Evolutionary conservation across 768 basidiomycete genomes (phyloP), one percentile per base, ranked within the genome.

Genomic region (Psilocybe subaeruginosa): DNA sequence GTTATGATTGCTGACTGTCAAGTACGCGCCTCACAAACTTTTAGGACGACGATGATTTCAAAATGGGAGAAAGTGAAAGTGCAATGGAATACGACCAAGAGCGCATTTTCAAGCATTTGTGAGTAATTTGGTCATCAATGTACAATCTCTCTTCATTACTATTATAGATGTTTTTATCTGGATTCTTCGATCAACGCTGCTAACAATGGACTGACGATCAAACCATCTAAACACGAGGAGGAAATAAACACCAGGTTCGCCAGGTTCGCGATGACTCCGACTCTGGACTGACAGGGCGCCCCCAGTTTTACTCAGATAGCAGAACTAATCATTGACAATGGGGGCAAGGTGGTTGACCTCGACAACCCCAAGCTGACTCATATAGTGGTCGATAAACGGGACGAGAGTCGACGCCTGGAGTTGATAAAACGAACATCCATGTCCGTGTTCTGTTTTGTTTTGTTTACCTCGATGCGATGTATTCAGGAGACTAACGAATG

Each of bases 281-380:
- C 31, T 43, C 3, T 29, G 54, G 19, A 55, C 52, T 70, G 33
- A 68, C 19, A 17, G 27, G 45, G 35, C 23, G 5, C 51, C 39
- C 46, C 23, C 64, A 95, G 94, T 39, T 85, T 95, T 57, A 64
- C 66, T 30, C 71, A 85, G 56, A 64, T 90, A 6, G 74, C 78
- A 11, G 77, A 76, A 56, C 69, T 81, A 8, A 88, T 97, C 58
- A 73, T 65, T 27, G 78, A 83, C 12, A 86, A 93, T 65, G 95
- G 95, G 46, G 96, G 96, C 0, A 82, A 76, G 52, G 68, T 95
- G 7, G 87, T 82, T 9, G 84, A 82, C 57, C 78, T 97, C 3
- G 76, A 83, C 57, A 87, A 97, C 54, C 82, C 89, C 23, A 92
- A 89, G 70, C 77, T 98, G 43, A 97, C 95, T 0, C 96, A 99